Conservation (phyloP, 129 eudicot genomes). For the Flaveria ramosissima region DNA sequence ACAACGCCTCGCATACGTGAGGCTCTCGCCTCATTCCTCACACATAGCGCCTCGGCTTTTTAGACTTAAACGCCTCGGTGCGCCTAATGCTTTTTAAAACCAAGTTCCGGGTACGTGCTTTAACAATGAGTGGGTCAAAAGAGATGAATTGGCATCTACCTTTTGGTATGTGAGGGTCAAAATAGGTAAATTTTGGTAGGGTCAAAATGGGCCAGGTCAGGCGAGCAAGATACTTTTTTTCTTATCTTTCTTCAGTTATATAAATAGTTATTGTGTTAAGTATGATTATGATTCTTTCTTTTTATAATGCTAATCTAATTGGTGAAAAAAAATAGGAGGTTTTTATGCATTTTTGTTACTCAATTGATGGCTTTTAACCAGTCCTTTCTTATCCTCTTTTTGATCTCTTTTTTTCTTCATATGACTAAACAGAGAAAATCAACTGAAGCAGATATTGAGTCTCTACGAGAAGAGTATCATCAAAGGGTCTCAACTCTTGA, state of each 20-base stretch:
- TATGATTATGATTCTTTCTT: neutral
- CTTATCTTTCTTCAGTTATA: neutral
- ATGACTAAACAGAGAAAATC: conserved; percentile 67
- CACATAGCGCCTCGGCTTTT: no score
- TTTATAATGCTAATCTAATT: neutral
- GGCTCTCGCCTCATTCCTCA: no score
- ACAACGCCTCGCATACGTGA: no score
- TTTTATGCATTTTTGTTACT: neutral
- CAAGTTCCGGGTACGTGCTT: conserved; percentile 6
- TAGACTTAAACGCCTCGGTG: no score
- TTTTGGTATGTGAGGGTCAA: neutral
- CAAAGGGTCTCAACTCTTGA: conserved; percentile 87
- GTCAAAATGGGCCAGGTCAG: neutral
- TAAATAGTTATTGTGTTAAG: neutral
- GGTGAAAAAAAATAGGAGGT: neutral
- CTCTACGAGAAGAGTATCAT: conserved; percentile 89
- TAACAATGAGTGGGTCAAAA: conserved; percentile 1
- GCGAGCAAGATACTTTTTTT: neutral
- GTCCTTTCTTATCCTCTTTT: neutral
- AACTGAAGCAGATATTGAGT: conserved; percentile 86
- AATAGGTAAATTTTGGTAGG: neutral
- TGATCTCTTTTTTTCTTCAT: conserved; percentile 24
- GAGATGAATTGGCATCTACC: neutral
- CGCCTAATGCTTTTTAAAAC: no score
- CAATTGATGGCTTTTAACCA: neutral